phyloP scores from a whole-genome alignment of 805 yeast genomes.

The Candida caryicola region DNA sequence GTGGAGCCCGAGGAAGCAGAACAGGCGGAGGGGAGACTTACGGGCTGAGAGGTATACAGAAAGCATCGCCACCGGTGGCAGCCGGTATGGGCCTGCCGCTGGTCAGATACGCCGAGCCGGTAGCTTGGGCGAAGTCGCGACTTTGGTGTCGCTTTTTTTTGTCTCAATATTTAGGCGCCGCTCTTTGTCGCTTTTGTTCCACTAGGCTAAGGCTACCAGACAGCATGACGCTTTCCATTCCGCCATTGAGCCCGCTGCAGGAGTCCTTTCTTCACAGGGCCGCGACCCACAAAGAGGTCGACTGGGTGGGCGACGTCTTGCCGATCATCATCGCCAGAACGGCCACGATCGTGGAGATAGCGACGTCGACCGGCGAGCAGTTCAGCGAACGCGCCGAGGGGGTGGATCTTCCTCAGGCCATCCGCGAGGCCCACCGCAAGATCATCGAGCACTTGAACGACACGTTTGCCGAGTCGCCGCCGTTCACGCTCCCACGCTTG shows the following conservation, averaged over 20 bases:
- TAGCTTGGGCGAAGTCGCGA: too few species aligned
- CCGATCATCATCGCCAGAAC: conserved; percentile 11
- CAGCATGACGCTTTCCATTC: background rate
- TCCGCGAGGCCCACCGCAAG: conserved; percentile 3
- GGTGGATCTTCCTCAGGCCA: conserved; percentile 7
- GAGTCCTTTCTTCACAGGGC: background rate
- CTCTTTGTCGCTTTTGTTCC: too few species aligned
- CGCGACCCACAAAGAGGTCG: background rate
- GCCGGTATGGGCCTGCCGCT: too few species aligned
- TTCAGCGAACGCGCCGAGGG: conserved; percentile 10
- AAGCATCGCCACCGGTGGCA: too few species aligned
- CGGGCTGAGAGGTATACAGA: too few species aligned
- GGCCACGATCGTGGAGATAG: conserved; percentile 6
- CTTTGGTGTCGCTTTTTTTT: too few species aligned
- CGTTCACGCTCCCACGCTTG: conserved; percentile 48
- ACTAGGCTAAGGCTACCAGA: background rate
- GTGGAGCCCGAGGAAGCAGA: too few species aligned
- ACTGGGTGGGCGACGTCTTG: conserved; percentile 10
- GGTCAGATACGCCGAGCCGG: too few species aligned
- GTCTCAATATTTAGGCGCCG: too few species aligned
- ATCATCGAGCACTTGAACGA: conserved; percentile 34
- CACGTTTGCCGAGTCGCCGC: conserved; percentile 34
- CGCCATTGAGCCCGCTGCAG: background rate
- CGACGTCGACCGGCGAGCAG: conserved; percentile 8
- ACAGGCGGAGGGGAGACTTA: too few species aligned